Conservation (phyloP, 2,329 filamentous ascomycete genomes). For the Colletotrichum agaves region DNA sequence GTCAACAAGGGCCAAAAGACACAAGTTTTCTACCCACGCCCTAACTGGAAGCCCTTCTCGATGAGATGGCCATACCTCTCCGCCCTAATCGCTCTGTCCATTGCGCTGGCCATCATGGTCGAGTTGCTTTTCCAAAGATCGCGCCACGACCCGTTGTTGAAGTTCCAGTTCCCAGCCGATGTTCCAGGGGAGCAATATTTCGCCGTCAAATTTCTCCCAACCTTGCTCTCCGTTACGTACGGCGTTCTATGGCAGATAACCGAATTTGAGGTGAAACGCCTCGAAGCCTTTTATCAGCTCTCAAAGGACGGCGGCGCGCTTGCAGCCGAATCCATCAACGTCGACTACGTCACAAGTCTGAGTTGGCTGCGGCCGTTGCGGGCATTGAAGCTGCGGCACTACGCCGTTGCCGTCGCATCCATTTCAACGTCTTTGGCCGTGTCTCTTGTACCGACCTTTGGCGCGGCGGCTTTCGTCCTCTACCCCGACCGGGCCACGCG, state of each 20-base stretch:
- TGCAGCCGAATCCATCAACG: constrained; percentile 75
- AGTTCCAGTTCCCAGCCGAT: constrained; percentile 61
- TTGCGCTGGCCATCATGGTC: constrained; percentile 61
- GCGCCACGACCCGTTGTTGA: constrained; percentile 54
- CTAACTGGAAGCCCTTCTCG: constrained; percentile 74
- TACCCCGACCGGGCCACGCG: constrained; percentile 61
- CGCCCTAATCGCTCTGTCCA: constrained; percentile 63
- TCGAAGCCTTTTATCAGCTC: constrained; percentile 75
- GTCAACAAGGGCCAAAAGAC: constrained; percentile 50
- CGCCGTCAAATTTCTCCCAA: constrained; percentile 71
- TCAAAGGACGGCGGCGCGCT: constrained; percentile 69
- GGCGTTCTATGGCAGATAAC: constrained; percentile 74
- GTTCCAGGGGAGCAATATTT: constrained; percentile 66
- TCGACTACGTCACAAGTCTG: constrained; percentile 78
- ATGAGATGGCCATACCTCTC: constrained; percentile 72
- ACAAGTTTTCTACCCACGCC: constrained; percentile 69
- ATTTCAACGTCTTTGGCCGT: constrained; percentile 73
- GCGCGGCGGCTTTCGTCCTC: constrained; percentile 70
- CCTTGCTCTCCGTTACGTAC: constrained; percentile 68
- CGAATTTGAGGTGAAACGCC: constrained; percentile 73
- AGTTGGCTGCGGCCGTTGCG: constrained; percentile 72
- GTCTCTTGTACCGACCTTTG: constrained; percentile 75
- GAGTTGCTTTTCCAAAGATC: constrained; percentile 67
- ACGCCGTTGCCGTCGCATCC: constrained; percentile 75
- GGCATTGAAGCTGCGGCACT: constrained; percentile 71